Evolutionary conservation across 139 green algal genomes (phyloP).

Genomic region (Chlamydomonas schloesseri): DNA sequence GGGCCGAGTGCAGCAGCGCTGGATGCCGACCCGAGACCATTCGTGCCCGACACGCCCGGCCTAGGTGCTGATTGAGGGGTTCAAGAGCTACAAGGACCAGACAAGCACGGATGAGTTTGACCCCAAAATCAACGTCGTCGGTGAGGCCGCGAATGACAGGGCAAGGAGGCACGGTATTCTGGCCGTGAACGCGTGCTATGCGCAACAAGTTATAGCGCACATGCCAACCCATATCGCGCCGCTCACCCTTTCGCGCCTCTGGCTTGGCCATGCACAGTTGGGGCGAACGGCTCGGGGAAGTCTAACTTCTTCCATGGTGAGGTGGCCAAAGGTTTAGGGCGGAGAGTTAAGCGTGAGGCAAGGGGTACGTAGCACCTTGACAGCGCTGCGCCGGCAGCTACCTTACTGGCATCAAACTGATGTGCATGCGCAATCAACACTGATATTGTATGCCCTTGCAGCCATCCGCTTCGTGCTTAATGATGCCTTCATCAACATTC

Average conservation of each 20-base stretch:
- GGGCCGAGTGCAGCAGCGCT: no score
- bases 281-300: slow-evolving; percentile 98
- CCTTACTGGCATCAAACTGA: neutral
- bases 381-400: no score
- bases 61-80: slow-evolving; percentile 97
- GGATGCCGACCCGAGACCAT: no score
- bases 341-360: no score
- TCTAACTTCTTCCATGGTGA: slow-evolving; percentile 99
- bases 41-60: no score
- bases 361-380: no score
- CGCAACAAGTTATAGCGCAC: no score
- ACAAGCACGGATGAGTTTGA: slow-evolving; percentile 89
- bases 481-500: slow-evolving; percentile 83
- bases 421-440: neutral
- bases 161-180: no score
- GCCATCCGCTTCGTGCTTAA: slow-evolving; percentile 98
- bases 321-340: no score
- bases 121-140: slow-evolving; percentile 91
- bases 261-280: slow-evolving; percentile 74
- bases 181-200: no score
- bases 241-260: no score
- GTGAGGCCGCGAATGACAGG: slow-evolving; percentile 63
- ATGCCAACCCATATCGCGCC: no score
- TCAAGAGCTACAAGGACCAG: slow-evolving; percentile 99
- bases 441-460: slow-evolving; percentile 46